Evolutionary conservation across 2,329 filamentous ascomycete genomes (phyloP), one percentile per base, ranked within the genome.

Genomic region (Colletotrichum limetticola): DNA sequence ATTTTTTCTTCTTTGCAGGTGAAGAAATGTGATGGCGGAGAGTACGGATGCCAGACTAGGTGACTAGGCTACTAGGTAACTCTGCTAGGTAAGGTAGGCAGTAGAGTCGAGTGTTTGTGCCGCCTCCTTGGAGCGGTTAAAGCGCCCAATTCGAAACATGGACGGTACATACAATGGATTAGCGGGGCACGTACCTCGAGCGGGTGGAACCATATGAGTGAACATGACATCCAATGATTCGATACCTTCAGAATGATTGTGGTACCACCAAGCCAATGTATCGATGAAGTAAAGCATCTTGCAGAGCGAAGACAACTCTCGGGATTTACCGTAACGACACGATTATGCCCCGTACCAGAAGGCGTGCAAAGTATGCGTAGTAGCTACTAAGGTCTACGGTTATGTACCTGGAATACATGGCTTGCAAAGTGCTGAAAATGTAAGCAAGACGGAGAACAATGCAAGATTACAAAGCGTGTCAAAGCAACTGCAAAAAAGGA

Each of bases 81-180:
- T 35, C 32, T 35, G 11, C 32, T 35, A 12, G 32, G 46, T 26
- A 55, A 35, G 32, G 46, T 37, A 55, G 12, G 16, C 55, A 65
- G 30, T 32, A 56, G 52, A 57, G 30, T 22, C 37, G 12, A 46
- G 30, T 42, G 30, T 30, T 55, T 22, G 16, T 28, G 30, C 46
- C 16, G 28, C 28, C n/a, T 64, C 28, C 11, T 64, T 14, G 14
- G 30, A 28, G 49, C 46, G 62, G 62, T 46, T 69, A 30, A 24
- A 64, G n/a, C 30, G 28, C 24, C 24, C 61, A 16, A 66, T 56
- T 19, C 46, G 67, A 70, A 59, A 70, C 61, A 46, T 30, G 16
- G 6, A 14, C 60, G 49, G 59, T 65, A 58, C 61, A 12, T n/a
- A 5, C 16, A 11, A 12, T 26, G 37, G 37, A 49, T 59, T 66